Conservation (phyloP, 2,329 filamentous ascomycete genomes). For the Fusarium hainanense region DNA sequence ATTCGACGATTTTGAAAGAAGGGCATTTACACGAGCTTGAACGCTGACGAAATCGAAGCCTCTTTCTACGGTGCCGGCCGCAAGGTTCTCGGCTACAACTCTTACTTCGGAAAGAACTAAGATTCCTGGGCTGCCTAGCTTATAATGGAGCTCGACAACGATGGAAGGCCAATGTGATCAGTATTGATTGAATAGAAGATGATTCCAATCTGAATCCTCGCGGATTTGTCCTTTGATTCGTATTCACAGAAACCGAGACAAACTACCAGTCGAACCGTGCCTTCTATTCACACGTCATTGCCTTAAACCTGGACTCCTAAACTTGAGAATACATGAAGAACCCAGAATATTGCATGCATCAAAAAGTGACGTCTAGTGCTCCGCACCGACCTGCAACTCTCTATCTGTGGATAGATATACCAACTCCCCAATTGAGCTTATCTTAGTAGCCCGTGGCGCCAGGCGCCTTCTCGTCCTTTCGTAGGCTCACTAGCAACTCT, state of each 20-base stretch:
- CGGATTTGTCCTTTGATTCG: slow-evolving; percentile 14
- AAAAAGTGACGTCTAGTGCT: slow-evolving; percentile 34
- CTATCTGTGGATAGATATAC: slow-evolving; percentile 6
- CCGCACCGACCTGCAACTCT: slow-evolving; percentile 36
- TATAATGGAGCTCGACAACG: slow-evolving; percentile 14
- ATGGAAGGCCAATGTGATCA: slow-evolving; percentile 37
- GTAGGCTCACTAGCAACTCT: slow-evolving; percentile 85
- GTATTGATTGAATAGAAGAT: slow-evolving; percentile 46
- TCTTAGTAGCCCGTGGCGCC: slow-evolving; percentile 71
- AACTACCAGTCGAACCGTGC: slow-evolving; percentile 29
- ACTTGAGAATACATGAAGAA: slow-evolving; percentile 48
- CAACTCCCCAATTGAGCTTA: slow-evolving; percentile 12
- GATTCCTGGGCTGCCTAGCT: slow-evolving; percentile 12
- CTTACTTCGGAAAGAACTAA: slow-evolving; percentile 74
- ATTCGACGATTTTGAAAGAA: neutral
- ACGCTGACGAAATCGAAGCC: slow-evolving; percentile 52
- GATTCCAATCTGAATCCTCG: slow-evolving; percentile 31
- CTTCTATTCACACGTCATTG: slow-evolving; percentile 47
- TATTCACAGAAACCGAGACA: neutral
- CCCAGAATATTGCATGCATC: slow-evolving; percentile 41
- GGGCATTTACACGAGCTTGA: neutral
- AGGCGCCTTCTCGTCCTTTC: slow-evolving; percentile 90
- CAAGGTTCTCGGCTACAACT: slow-evolving; percentile 82
- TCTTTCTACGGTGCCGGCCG: slow-evolving; percentile 79
- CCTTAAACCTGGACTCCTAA: slow-evolving; percentile 49